Evolutionary conservation across 768 basidiomycete species (phyloP), one percentile per base, ranked within the genome.

Genomic region (Polyporus arcularius): DNA sequence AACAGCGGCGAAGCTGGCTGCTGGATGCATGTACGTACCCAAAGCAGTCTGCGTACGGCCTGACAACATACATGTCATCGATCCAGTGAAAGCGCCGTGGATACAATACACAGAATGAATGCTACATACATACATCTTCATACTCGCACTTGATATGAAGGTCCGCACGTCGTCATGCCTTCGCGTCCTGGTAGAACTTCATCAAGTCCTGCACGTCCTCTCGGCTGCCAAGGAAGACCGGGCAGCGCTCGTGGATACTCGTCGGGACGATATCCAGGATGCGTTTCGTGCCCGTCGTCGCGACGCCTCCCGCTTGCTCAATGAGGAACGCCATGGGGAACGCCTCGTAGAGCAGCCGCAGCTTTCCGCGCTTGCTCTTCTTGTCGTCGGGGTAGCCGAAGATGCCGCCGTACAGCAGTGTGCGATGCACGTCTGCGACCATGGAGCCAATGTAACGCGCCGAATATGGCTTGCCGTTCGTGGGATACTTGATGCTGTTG

Each of bases 361-460:
- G 81, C 78, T 99, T 99, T 49, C 97, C 96, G 58, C 77, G 88
- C 82, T 96, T 97, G 77, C 86, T 92, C 84, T 98, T 98, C 84
- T 93, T 97, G 78, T 99, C 97, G 70, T 88, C 88, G 8, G 97
- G 97, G 74, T 99, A 99, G 9, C 95, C 96, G 69, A 99, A 99
- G 70, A 99, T 98, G 45, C 97, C 97, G 26, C 97, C 97, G 71
- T 99, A 99, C 4, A 99, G 80, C 35, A 99, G 78, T 6, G 96
- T 99, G 67, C 96, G 83, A 76, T 97, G 95, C 28, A 98, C 96
- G 75, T 99, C 96, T 53, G 96, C 96, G 39, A 98, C 97, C 97
- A 99, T 99, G 62, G 94, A 96, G 30, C 97, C 97, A 72, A 98
- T 97, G 76, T 99, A 88, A 62, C 94, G 85, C 64, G 92, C 88